These are phyloP conservation scores for Rubia peregrina DNA, from an alignment of 305 asterid genomes.

Conservation along the genomic window DNA sequence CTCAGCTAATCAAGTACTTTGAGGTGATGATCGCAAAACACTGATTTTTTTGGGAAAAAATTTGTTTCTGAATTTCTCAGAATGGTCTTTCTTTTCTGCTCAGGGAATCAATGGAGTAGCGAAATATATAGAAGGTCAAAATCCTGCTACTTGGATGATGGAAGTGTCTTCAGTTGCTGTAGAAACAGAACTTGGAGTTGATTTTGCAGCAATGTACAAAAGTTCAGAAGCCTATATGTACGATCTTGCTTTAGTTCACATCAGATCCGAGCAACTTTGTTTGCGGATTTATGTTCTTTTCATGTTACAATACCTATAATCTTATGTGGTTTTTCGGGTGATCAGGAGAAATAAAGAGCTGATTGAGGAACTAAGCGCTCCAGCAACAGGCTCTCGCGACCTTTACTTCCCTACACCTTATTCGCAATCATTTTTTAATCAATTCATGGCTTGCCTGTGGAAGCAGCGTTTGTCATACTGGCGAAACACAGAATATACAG, in stretches of 20 bases:
- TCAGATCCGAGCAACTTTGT: too few species aligned
- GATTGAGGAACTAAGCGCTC: constrained; percentile 22
- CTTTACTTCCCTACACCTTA: constrained; percentile 35
- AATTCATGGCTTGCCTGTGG: constrained; percentile 31
- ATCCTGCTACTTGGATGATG: constrained; percentile 28
- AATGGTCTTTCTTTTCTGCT: background rate
- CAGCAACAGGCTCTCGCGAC: constrained; percentile 31
- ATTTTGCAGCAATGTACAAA: constrained; percentile 16
- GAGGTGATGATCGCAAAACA: constrained; percentile 18
- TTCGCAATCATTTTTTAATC: constrained; percentile 30
- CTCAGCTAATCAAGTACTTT: constrained; percentile 38
- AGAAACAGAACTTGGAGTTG: constrained; percentile 16
- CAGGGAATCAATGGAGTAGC: constrained; percentile 17
- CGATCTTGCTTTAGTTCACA: background rate
- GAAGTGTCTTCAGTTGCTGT: constrained; percentile 19
- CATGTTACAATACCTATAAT: background rate
- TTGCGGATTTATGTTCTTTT: too few species aligned
- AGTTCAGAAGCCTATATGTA: constrained; percentile 18
- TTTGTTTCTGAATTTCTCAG: background rate
- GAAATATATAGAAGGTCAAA: constrained; percentile 16
- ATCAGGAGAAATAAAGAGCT: constrained; percentile 15
- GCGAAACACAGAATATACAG: constrained; percentile 20
- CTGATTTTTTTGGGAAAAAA: background rate
- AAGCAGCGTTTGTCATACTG: constrained; percentile 23
- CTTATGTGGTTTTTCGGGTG: background rate